Evolutionary conservation across 805 yeast genomes (phyloP).

Genomic region (Lachancea nothofagi): DNA sequence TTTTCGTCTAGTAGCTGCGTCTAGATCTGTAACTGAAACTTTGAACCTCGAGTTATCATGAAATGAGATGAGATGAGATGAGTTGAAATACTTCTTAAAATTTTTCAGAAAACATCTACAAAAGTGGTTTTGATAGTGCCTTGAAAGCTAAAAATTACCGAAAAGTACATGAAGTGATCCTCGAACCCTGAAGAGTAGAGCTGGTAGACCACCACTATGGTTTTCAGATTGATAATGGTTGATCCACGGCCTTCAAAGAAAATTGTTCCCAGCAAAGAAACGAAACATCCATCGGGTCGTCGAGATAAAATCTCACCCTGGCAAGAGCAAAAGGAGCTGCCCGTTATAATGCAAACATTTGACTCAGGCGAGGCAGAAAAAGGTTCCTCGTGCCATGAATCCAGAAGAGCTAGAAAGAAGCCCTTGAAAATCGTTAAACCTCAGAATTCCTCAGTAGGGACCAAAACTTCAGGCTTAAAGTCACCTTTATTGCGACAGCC

Average conservation of each 20-base stretch:
- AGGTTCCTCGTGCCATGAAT: neutral
- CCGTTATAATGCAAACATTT: slow-evolving; percentile 6
- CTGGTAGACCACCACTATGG: neutral
- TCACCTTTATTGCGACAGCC: no score
- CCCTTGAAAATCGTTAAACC: slow-evolving; percentile 6
- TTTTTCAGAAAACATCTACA: slow-evolving; percentile 1
- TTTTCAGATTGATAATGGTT: slow-evolving; percentile 13
- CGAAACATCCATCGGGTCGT: neutral
- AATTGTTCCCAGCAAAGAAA: neutral
- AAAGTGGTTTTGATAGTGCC: no score
- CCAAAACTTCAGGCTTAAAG: no score
- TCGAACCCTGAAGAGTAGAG: no score
- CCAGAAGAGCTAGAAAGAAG: neutral
- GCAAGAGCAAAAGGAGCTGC: neutral
- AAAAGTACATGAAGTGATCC: no score
- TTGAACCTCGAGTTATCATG: no score
- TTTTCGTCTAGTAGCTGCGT: no score
- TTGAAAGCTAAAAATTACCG: no score
- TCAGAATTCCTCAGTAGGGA: no score
- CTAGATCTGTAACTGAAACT: no score
- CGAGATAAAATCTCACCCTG: neutral
- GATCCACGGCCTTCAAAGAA: slow-evolving; percentile 14
- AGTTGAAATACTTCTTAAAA: slow-evolving; percentile 15
- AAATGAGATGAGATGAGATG: slow-evolving; percentile 16
- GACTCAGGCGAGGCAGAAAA: neutral